Evolutionary conservation across 2,329 filamentous ascomycete genomes (phyloP).

Genomic region (Stromatinia cepivora): DNA sequence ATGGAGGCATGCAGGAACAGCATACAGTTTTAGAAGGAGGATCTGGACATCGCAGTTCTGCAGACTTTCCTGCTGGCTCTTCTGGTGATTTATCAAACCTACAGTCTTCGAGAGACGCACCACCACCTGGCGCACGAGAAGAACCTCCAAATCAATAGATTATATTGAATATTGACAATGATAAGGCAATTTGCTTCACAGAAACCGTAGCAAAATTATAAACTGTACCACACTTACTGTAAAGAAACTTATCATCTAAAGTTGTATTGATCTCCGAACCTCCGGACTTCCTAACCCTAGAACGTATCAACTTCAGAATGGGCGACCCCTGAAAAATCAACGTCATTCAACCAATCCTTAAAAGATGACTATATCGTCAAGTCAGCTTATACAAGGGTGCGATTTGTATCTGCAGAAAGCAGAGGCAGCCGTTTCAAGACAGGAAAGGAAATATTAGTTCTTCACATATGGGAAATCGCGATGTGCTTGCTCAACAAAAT

Average conservation of each 20-base stretch:
- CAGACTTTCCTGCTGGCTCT: neutral
- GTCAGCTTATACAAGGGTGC: neutral
- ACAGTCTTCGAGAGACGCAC: neutral
- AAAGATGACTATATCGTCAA: neutral
- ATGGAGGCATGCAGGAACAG: no score
- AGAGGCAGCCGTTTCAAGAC: neutral
- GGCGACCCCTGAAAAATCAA: neutral
- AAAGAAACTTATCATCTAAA: neutral
- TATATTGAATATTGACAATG: neutral
- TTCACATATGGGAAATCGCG: neutral
- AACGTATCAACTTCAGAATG: neutral
- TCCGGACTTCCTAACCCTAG: neutral
- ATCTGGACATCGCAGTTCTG: no score
- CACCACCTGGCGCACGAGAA: neutral
- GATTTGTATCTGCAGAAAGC: neutral
- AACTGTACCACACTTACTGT: neutral
- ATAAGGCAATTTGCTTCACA: neutral
- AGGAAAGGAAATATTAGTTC: neutral
- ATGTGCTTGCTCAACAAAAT: neutral
- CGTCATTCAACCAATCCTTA: neutral
- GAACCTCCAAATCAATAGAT: neutral
- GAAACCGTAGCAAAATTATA: no score
- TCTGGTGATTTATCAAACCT: no score
- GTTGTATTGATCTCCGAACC: neutral
- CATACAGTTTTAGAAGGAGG: no score